Evolutionary conservation across 805 yeast species (phyloP).

Genomic region (Saccharomycopsis sp.): DNA sequence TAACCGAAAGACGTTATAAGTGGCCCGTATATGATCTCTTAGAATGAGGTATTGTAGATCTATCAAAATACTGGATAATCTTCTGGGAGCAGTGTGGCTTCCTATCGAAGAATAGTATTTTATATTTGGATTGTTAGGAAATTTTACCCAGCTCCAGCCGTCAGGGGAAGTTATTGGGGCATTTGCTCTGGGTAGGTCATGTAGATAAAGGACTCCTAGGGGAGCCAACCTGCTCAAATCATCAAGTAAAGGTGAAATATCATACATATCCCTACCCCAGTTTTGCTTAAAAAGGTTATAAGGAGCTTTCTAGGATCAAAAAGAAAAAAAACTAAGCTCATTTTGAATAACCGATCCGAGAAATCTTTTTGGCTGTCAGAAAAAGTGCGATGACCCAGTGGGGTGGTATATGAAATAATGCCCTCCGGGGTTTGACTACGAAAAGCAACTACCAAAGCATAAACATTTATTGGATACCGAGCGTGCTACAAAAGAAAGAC

Average conservation of each 20-base stretch:
- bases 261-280: too few relatives aligned
- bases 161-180: conserved; percentile 34
- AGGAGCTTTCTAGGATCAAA: too few relatives aligned
- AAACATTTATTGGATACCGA: too few relatives aligned
- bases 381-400: too few relatives aligned
- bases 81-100: conserved; percentile 12
- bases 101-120: conserved; percentile 14
- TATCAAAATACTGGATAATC: conserved; percentile 25
- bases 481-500: neutral
- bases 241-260: conserved; percentile 9
- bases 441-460: too few relatives aligned
- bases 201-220: conserved; percentile 43
- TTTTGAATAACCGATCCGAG: too few relatives aligned
- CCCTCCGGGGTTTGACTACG: too few relatives aligned
- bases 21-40: conserved; percentile 37
- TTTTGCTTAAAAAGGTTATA: too few relatives aligned
- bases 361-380: too few relatives aligned
- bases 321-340: too few relatives aligned
- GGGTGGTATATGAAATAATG: too few relatives aligned
- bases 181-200: conserved; percentile 36
- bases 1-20: conserved; percentile 31
- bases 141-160: conserved; percentile 54
- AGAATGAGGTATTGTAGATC: conserved; percentile 40
- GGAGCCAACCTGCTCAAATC: conserved; percentile 30
- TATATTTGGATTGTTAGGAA: conserved; percentile 28